phyloP scores from a whole-genome alignment of 805 yeast genomes.

The Metschnikowia borealis region DNA sequence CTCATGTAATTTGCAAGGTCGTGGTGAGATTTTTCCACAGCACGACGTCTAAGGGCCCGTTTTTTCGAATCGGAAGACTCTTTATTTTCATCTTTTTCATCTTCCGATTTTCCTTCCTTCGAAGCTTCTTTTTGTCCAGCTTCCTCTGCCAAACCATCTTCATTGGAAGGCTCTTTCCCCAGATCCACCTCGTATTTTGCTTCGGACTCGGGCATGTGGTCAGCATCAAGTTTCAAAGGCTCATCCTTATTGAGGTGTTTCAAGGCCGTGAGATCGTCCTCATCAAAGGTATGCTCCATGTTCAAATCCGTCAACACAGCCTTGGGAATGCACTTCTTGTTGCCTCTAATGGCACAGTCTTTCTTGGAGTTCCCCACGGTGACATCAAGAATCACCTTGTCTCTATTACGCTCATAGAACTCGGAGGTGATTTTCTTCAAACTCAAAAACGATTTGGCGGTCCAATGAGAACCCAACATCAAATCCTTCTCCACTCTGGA shows the following conservation, averaged over 20 bases:
- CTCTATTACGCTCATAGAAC: conserved; percentile 19
- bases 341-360: conserved; percentile 36
- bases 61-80: not conserved
- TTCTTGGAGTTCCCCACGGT: conserved; percentile 33
- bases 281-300: conserved; percentile 23
- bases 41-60: conserved; percentile 5
- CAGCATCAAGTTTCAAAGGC: conserved; percentile 4
- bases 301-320: conserved; percentile 29
- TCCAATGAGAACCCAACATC: conserved; percentile 42
- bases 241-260: conserved; percentile 8
- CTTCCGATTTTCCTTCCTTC: not conserved
- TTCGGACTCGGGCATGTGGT: not conserved
- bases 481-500: conserved; percentile 45
- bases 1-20: conserved; percentile 16
- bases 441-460: conserved; percentile 36
- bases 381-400: conserved; percentile 36
- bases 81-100: not conserved
- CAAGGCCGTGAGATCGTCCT: conserved; percentile 18
- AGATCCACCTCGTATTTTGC: conserved; percentile 2
- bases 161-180: not conserved
- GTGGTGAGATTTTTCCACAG: conserved; percentile 21
- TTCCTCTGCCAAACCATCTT: not conserved
- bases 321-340: conserved; percentile 29
- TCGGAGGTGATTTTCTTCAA: conserved; percentile 23
- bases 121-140: not conserved